Base-by-base conservation (phyloP, 139 green algal species). In the Nannochloris sp. region DNA sequence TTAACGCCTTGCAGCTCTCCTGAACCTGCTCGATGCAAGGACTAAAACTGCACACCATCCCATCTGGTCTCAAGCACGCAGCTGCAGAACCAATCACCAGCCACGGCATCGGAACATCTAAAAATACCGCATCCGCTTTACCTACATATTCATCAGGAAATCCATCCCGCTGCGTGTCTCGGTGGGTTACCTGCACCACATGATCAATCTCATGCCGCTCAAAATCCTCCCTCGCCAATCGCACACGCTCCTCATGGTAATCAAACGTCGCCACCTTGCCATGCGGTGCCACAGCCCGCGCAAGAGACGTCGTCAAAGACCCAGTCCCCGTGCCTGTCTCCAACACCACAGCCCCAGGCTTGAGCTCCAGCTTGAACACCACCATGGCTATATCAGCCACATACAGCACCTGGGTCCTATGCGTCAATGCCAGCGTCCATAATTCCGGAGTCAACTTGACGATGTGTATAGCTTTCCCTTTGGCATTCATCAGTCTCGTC, bases 1-100 rank as follows among this genome's bases (percentile, higher is more conserved):
- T 73, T 25, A 97, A 75, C 13, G 73, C 76, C 61, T 82, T 74
- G n/a, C 66, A 77, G 2, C 88, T 95, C 12, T 70, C 72, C 70
- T 97, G 92, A 59, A 98, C 86, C 78, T 99, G 93, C 75, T 99
- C 93, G 13, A 98, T 96, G 86, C 93, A 99, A 11, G 94, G 93
- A 58, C 85, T 96, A 80, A 98, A 99, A 37, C 84, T 79, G 73
- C 89, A 96, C 63, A 98, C 85, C 20, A 80, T 70, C 26, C 84
- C 87, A 29, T 89, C 77, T 3, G 79, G 75, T 13, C 71, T 66
- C 56, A 97, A 63, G 62, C 81, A 89, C 28, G 8, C 23, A 4
- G 80, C 84, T 3, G 81, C 84, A 16, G 76, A 87, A 6, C 67
- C 53, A 20, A 95, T 72, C 40, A 49, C 89, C 71, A 88, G 84